phyloP scores from a whole-genome alignment of 352 stramenopile species.

The Elongisporangium anandrum region DNA sequence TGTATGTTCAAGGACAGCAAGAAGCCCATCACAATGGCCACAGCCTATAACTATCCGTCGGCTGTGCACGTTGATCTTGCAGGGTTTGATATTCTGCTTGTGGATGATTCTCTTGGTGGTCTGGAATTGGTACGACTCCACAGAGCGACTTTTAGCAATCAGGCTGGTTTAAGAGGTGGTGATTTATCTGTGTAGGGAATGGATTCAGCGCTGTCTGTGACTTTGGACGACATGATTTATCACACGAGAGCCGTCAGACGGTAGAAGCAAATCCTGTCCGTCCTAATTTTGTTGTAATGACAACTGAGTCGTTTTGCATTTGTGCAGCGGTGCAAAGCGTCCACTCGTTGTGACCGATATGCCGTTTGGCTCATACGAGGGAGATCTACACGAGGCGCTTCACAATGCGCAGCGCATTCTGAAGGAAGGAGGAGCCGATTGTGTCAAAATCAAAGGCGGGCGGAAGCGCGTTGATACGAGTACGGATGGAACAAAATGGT shows the following conservation, averaged over 20 bases:
- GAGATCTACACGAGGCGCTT: constrained; percentile 86
- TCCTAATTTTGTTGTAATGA: too few relatives aligned
- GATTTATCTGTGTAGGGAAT: constrained; percentile 40
- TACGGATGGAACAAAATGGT: constrained; percentile 22
- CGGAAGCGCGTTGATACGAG: constrained; percentile 74
- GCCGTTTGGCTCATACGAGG: constrained; percentile 97
- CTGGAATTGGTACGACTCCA: constrained; percentile 91
- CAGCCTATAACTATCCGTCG: constrained; percentile 97
- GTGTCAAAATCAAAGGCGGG: constrained; percentile 98
- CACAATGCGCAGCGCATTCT: constrained; percentile 94
- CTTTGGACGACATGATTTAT: constrained; percentile 98
- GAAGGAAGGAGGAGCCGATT: constrained; percentile 95
- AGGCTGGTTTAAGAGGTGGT: too few relatives aligned
- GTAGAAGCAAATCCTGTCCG: constrained; percentile 14
- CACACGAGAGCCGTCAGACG: constrained; percentile 96
- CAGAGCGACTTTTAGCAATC: background rate
- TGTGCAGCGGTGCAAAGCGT: constrained; percentile 51
- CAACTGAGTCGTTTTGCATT: background rate
- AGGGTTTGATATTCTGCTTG: constrained; percentile 96
- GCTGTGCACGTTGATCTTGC: constrained; percentile 97
- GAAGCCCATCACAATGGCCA: constrained; percentile 98
- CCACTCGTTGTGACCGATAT: constrained; percentile 97
- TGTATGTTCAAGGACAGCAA: constrained; percentile 90
- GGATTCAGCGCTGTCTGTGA: constrained; percentile 91
- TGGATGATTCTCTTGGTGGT: constrained; percentile 99